Evolutionary conservation across 306 rosid species (phyloP).

Genomic region (Ormosia emarginata): DNA sequence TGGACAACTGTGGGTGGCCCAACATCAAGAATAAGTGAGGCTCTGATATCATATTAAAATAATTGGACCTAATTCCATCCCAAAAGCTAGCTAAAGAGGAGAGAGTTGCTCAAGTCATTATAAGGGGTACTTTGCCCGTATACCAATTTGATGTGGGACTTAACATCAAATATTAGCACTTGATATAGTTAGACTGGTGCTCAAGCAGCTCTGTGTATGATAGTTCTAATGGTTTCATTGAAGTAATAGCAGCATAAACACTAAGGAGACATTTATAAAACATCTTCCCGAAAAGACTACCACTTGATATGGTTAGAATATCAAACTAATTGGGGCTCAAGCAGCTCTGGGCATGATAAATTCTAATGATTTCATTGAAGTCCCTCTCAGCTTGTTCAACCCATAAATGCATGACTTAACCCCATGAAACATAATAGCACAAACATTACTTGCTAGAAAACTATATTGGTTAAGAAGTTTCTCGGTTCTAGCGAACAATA

Average conservation of each 20-base stretch:
- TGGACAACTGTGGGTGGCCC: no score
- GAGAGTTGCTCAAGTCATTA: no score
- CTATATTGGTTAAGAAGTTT: neutral
- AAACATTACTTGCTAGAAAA: neutral
- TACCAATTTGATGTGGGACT: no score
- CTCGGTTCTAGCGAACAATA: neutral
- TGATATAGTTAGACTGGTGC: neutral
- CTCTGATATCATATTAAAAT: no score
- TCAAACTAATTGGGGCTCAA: neutral
- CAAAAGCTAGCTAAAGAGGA: no score
- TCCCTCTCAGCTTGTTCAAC: neutral
- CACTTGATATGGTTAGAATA: neutral
- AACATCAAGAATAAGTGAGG: no score
- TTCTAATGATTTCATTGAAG: neutral
- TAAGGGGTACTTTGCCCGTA: no score
- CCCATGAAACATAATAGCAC: neutral
- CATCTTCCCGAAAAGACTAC: neutral
- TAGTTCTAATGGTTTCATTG: neutral
- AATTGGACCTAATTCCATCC: no score
- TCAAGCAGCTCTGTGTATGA: neutral
- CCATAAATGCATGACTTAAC: neutral
- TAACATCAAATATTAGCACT: neutral
- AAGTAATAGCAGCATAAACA: neutral
- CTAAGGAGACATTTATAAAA: neutral
- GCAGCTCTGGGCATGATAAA: neutral